phyloP scores from a whole-genome alignment of 1,284 basidiomycete species.

The Sporisorium iseilematis-ciliati region DNA sequence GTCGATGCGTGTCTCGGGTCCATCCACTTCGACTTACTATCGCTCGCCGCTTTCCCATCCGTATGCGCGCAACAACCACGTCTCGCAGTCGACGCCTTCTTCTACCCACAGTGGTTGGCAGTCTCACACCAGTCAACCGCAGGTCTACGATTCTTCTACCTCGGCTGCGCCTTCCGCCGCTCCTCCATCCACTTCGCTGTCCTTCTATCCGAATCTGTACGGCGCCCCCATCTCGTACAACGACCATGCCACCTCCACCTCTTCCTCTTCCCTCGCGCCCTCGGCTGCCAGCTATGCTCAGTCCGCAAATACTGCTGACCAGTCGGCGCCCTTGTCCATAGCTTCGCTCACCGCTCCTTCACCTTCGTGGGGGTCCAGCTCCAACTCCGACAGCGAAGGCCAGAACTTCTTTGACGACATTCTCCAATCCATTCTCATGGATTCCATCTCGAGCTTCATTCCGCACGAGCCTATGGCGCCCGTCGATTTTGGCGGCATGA shows the following conservation, averaged over 20 bases:
- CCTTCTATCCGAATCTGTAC: slow-evolving; percentile 36
- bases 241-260: slow-evolving; percentile 9
- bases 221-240: slow-evolving; percentile 32
- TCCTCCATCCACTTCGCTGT: slow-evolving; percentile 3
- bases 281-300: slow-evolving; percentile 14
- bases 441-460: slow-evolving; percentile 48
- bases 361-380: slow-evolving; percentile 43
- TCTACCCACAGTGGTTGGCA: slow-evolving; percentile 20
- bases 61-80: slow-evolving; percentile 20
- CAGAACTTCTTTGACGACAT: slow-evolving; percentile 56
- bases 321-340: slow-evolving; percentile 30
- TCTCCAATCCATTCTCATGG: slow-evolving; percentile 50
- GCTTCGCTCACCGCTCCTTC: slow-evolving; percentile 40
- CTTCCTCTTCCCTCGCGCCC: slow-evolving; percentile 2
- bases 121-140: slow-evolving; percentile 12
- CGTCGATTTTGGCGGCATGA: slow-evolving; percentile 10
- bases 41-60: slow-evolving; percentile 32
- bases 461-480: slow-evolving; percentile 39
- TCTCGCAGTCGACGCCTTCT: slow-evolving; percentile 3
- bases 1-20: slow-evolving; percentile 8
- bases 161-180: slow-evolving; percentile 8
- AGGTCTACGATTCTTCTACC: slow-evolving; percentile 14
- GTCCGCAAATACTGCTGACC: neutral
- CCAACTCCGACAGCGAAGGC: slow-evolving; percentile 34
- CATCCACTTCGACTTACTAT: slow-evolving; percentile 15